Evolutionary conservation across 306 rosid species (phyloP).

Genomic region (Ziziphus jujuba): DNA sequence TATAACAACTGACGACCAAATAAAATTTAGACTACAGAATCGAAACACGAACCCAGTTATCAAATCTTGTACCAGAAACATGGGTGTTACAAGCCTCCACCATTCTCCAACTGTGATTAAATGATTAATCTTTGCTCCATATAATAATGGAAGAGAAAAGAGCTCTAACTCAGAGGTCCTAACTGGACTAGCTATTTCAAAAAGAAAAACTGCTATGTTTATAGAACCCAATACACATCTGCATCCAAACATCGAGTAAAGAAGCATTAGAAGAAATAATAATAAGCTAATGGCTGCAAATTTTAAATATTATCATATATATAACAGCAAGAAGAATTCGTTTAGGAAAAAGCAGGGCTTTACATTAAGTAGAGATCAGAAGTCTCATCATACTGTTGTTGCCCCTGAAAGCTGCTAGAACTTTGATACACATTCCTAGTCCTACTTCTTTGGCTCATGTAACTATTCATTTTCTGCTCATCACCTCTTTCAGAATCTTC

Average conservation of each 20-base stretch:
- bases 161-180: conserved; percentile 59
- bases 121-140: conserved; percentile 87
- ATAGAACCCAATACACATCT: conserved; percentile 73
- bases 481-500: conserved; percentile 24
- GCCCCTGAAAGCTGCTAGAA: conserved; percentile 26
- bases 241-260: conserved; percentile 39
- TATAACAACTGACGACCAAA: not conserved
- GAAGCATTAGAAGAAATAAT: conserved; percentile 1
- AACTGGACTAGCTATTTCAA: conserved; percentile 93
- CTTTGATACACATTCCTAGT: conserved; percentile 11
- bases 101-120: conserved; percentile 87
- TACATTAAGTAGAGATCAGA: conserved; percentile 65
- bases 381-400: conserved; percentile 45
- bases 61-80: conserved; percentile 97
- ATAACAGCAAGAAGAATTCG: not conserved
- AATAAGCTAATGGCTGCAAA: not conserved
- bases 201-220: conserved; percentile 82
- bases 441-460: conserved; percentile 26
- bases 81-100: conserved; percentile 99
- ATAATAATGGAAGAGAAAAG: conserved; percentile 66
- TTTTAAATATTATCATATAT: not conserved
- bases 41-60: conserved; percentile 76
- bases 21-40: conserved; percentile 39
- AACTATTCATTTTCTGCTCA: conserved; percentile 20
- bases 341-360: conserved; percentile 12